phyloP scores from a whole-genome alignment of 2,329 filamentous ascomycete genomes.

The Magnaporthiopsis incrustans region DNA sequence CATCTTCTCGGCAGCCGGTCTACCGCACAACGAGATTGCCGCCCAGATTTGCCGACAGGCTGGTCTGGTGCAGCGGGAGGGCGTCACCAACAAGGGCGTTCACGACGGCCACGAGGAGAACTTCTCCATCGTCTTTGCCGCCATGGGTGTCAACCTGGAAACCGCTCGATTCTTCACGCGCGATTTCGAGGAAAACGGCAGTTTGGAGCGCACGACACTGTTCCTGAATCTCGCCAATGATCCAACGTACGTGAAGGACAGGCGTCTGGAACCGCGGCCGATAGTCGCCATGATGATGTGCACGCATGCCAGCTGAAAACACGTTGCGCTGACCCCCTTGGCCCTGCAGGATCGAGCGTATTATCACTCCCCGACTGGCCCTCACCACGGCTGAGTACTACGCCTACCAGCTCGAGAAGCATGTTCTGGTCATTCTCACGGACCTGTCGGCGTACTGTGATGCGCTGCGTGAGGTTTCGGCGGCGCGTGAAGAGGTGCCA shows the following conservation, averaged over 20 bases:
- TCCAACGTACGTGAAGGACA: conserved; percentile 65
- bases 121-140: conserved; percentile 98
- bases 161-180: conserved; percentile 97
- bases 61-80: conserved; percentile 72
- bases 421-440: conserved; percentile 96
- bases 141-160: conserved; percentile 99
- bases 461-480: conserved; percentile 95
- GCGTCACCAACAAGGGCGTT: conserved; percentile 81
- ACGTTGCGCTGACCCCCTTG: conserved; percentile 9
- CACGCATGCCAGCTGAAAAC: conserved; percentile 5
- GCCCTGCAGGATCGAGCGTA: conserved; percentile 79
- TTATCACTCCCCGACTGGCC: conserved; percentile 96
- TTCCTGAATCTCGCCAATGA: conserved; percentile 99
- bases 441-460: conserved; percentile 98
- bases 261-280: neutral
- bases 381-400: conserved; percentile 99
- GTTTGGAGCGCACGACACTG: conserved; percentile 90
- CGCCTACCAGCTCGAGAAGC: conserved; percentile 99
- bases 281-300: neutral
- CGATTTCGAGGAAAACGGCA: conserved; percentile 98
- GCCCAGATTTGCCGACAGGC: conserved; percentile 98
- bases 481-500: conserved; percentile 95
- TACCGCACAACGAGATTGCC: conserved; percentile 98
- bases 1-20: conserved; percentile 96
- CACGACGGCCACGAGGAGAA: conserved; percentile 98